Conservation (phyloP, 768 basidiomycete species). For the Podaxis mareebaensis region DNA sequence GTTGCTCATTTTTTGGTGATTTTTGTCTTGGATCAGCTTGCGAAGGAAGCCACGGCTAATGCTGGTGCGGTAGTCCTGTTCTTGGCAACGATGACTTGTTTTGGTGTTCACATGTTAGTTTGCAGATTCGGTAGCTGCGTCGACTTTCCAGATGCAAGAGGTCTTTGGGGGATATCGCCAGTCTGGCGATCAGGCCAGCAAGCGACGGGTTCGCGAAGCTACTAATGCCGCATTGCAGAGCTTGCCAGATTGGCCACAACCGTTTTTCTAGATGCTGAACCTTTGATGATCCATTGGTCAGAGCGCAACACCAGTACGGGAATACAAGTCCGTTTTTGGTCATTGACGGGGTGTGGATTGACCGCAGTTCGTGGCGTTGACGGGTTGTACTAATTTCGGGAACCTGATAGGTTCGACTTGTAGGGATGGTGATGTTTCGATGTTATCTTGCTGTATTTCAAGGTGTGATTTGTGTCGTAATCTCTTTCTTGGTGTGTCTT, state of each 20-base stretch:
- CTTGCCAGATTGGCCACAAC: slow-evolving; percentile 74
- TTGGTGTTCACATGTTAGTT: not conserved
- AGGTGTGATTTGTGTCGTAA: not conserved
- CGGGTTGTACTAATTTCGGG: not conserved
- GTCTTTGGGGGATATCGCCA: slow-evolving; percentile 73
- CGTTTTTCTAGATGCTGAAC: slow-evolving; percentile 19
- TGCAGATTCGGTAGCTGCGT: slow-evolving; percentile 66
- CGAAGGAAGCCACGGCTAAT: slow-evolving; percentile 55
- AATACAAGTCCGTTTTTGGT: not conserved
- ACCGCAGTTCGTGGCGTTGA: not conserved
- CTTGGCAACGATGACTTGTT: not conserved
- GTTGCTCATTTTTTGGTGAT: not conserved
- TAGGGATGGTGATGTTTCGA: not conserved
- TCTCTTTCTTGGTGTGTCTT: not conserved
- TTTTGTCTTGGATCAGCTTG: slow-evolving; percentile 35
- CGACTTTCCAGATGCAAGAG: slow-evolving; percentile 75
- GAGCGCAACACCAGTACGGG: not conserved
- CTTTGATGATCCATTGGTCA: not conserved
- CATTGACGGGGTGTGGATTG: not conserved
- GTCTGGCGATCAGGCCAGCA: slow-evolving; percentile 70
- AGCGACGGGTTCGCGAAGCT: slow-evolving; percentile 73
- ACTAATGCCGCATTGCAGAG: slow-evolving; percentile 72
- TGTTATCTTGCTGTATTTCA: not conserved
- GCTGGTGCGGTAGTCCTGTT: slow-evolving; percentile 40
- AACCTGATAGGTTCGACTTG: not conserved